Base-by-base conservation (phyloP, 139 green algal species). In the Chlorella sp. region DNA sequence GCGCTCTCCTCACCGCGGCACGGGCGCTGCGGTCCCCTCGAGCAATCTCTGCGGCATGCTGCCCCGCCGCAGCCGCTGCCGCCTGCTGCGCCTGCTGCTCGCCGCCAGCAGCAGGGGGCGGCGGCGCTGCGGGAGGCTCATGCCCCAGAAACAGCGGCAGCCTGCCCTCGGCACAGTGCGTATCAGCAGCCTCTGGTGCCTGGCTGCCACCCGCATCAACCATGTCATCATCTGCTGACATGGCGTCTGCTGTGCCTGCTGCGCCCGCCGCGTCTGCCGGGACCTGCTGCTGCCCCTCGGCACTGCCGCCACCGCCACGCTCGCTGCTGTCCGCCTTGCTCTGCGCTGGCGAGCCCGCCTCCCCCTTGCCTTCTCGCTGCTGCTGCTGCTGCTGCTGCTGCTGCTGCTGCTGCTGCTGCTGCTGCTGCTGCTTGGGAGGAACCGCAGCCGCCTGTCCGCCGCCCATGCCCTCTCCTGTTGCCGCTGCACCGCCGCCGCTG, bases 21-120 rank as follows among this genome's bases (percentile, higher is more conserved):
- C 77, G 77, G 5, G 77, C 38, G 60, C 77, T 70, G 60, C 77
- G 60, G 77, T 73, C 60, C 7, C 77, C 77, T 9, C 22, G 58
- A 1, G 72, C 43, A 36, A 48, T 48, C 72, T 60, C 43, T 30
- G 72, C 38, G 11, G 43, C 43, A 6, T 78, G 72, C 72, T 38
- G 30, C 30, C 72, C 56, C 43, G 30, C 72, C 72, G 17, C 68
- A 5, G 34, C n/a, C 65, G 32, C n/a, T n/a, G n/a, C 65, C 65
- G 65, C 32, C n/a, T 72, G 65, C 65, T 41, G 65, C 34, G n/a
- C 58, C 77, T 73, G 58, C 9, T 38, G 8, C 20, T 14, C 40
- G 32, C 19, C 41, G 26, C 60, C 32, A 40, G 16, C 60, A 5
- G 7, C 78, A n/a, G 17, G 19, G 14, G 13, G 41, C 36, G 56